Base-by-base conservation (phyloP, 352 stramenopile species). In the Phytopythium ostracodes region DNA sequence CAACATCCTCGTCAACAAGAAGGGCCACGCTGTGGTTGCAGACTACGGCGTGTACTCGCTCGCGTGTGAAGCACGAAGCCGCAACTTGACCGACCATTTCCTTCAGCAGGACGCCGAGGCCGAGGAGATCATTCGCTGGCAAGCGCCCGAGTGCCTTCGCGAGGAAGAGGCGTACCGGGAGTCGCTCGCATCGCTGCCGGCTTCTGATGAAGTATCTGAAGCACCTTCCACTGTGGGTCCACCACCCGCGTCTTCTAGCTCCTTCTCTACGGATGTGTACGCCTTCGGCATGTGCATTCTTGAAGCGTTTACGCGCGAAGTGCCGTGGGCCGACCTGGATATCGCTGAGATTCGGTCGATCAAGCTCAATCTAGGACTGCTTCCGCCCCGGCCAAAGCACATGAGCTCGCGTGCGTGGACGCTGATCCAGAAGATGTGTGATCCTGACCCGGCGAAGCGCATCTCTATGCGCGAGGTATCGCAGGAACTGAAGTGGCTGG, bases 271-370 rank as follows among this genome's bases (percentile, higher is more conserved):
- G 0, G 81, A 93, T 55, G 72, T 91, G 42, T 93, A 88, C 61
- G 76, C 80, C 15, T 83, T 91, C 40, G 84, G 84, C n/a, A 89
- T 93, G 81, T 89, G 76, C 44, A 88, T 91, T 27, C n/a, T 89
- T 9, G 81, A 93, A 43, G 73, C 79, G 2, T 61, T 90, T 29
- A 88, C 81, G 1, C 66, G 69, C 0, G 69, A 75, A 12, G 60
- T 77, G 0, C 84, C 84, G 0, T 93, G 82, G 82, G 63, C 47
- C 15, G 68, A 54, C 2, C 55, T 88, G 43, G 74, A 84, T n/a
- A 63, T 74, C 12, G 25, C 66, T 0, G 76, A 84, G 54, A 75
- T 91, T 35, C 70, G 71, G 17, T 76, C 73, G 22, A 68, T 88
- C 11, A 91, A 91, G 65, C 64, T 68, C 4, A 84, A 79, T 31